Evolutionary conservation across 129 eudicot genomes (phyloP), one percentile per base, ranked within the genome.

Genomic region (Centrapalus pauciflorus): DNA sequence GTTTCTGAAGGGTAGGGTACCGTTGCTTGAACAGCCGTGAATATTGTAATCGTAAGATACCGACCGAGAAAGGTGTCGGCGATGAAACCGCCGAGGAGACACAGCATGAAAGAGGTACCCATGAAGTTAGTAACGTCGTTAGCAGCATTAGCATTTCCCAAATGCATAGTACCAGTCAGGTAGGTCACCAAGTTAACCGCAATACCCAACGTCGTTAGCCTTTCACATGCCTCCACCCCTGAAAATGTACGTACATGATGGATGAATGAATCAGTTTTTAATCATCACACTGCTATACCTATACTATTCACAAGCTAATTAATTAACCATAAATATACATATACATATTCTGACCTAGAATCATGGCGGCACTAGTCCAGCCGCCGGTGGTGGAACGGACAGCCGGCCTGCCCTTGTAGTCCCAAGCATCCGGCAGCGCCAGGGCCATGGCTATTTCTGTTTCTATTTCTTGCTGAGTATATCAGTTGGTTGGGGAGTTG

Each of bases 21-120:
- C 80, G 69, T 67, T 27, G 96, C 98, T 82, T 93, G 96, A 25
- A 88, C 77, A 1, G 90, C 72, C 3, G 95, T 82, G 37, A 93
- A 93, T 54, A 93, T 85, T 60, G 84, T 95, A 69, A 93, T 93
- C 11, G 98, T 93, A 2, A 78, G 77, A 64, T 93, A 93, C 80
- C 98, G 88, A 59, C 98, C 98, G 8, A 93, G 84, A 40, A 71
- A 93, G 13, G 98, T 93, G 70, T 93, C 98, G 38, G 98, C 98
- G 1, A 93, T 67, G 60, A 93, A 93, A 32, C 98, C 98, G 35
- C 98, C 98, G 17, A 93, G 95, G 67, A 93, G 78, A 60, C 87
- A 83, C 1, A 93, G 76, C 96, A 88, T 82, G 70, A 93, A 93
- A 7, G 98, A 93, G 32, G 98, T 86, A 6, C 98, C 98, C 69